Evolutionary conservation across 768 basidiomycete genomes (phyloP).

Genomic region (Leccinellum albellum): DNA sequence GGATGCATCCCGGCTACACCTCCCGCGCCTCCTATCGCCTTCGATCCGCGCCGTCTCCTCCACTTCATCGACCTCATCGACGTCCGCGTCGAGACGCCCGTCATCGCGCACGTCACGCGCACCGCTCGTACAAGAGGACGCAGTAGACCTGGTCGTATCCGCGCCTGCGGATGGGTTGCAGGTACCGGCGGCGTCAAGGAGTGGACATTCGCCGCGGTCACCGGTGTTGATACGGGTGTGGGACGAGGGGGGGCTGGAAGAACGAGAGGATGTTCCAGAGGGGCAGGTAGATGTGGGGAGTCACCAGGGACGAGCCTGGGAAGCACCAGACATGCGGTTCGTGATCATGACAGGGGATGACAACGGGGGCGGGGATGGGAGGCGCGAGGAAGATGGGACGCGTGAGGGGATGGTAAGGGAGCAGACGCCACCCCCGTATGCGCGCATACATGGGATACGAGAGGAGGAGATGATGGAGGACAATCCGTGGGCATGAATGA

Average conservation of each 20-base stretch:
- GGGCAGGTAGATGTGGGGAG: not conserved
- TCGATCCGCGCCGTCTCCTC: not conserved
- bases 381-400: not conserved
- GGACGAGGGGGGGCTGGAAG: conserved; percentile 6
- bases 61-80: not conserved
- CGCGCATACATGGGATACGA: conserved; percentile 7
- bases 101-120: not conserved
- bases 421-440: conserved; percentile 21
- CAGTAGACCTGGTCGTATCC: conserved; percentile 79
- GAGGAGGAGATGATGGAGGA: conserved; percentile 12
- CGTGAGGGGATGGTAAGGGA: conserved; percentile 7
- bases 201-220: conserved; percentile 14
- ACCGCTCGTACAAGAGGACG: conserved; percentile 49
- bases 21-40: conserved; percentile 10
- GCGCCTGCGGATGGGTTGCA: conserved; percentile 11
- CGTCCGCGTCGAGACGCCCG: not conserved
- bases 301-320: not conserved
- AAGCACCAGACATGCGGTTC: not conserved
- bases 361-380: not conserved
- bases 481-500: conserved; percentile 27
- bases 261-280: not conserved
- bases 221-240: conserved; percentile 26
- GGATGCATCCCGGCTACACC: conserved; percentile 4
- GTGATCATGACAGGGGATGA: conserved; percentile 5
- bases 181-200: conserved; percentile 15